Base-by-base conservation (phyloP, 768 basidiomycete genomes). In the Gymnopilus junonius region DNA sequence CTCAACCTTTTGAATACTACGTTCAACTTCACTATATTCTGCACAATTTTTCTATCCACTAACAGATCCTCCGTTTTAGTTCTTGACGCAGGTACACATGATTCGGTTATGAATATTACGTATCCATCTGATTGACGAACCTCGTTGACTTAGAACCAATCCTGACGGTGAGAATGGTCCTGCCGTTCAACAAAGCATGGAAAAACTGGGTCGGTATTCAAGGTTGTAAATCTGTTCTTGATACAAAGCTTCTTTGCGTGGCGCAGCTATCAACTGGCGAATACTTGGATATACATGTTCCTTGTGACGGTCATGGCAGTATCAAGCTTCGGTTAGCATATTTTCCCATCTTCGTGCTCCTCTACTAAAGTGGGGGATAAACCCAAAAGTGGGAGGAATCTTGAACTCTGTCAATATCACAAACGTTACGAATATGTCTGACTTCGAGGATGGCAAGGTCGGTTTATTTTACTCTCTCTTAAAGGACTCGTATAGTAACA, bases 221-320 rank as follows among this genome's bases (percentile, higher is more conserved):
- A 84, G 84, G 81, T 75, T 3, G 70, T 84, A 54, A 81, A 82
- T 34, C 78, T 79, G 1, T 62, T 74, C 1, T 67, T 76, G 12
- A 80, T 83, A 7, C 83, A 85, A 48, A 60, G 77, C 2, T 85
- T 85, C 69, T 83, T 82, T 53, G 80, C 81, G 0, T 76, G 74
- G 76, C 67, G 75, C 17, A 67, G 72, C 31, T 65, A 64, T 35
- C 67, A 69, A 12, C 55, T 77, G 15, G 74, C 74, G 15, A 59
- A 40, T n/a, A 73, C 64, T 48, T 66, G 65, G 61, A 32, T 67
- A 4, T 61, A 69, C 17, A 54, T 70, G 29, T 37, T 40, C 15
- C 17, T 70, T 15, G 62, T 74, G 4, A 53, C 65, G n/a, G 37
- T 67, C 17, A 23, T 65, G n/a, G 68, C 61, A 10, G 54, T 62